These are phyloP conservation scores for Dactylis glomerata DNA, from an alignment of 176 grass and related monocot species.

Conservation along the genomic window DNA sequence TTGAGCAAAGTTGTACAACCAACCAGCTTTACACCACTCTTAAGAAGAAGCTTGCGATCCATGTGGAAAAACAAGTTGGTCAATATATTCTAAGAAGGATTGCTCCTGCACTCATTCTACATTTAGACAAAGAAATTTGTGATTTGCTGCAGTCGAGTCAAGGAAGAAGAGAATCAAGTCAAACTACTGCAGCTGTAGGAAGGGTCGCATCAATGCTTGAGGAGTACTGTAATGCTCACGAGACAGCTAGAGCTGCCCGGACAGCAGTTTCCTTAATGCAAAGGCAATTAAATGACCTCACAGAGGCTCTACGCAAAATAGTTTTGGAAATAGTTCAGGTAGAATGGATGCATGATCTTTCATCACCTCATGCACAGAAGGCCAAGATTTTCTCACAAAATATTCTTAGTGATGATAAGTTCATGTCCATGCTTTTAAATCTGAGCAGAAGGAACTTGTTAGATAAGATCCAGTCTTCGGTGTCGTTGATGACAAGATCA, in stretches of 20 bases:
- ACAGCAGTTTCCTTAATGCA: conserved; percentile 77
- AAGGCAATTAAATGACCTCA: conserved; percentile 80
- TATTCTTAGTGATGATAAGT: conserved; percentile 70
- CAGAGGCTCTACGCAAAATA: conserved; percentile 62
- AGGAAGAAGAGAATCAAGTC: conserved; percentile 56
- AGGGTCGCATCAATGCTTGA: conserved; percentile 77
- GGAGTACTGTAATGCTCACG: conserved; percentile 89
- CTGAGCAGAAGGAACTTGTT: conserved; percentile 71
- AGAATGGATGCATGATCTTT: conserved; percentile 92
- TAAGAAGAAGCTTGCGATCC: conserved; percentile 72
- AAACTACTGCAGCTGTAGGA: conserved; percentile 51
- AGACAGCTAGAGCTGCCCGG: conserved; percentile 72
- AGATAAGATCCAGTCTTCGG: conserved; percentile 84
- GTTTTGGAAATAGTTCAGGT: conserved; percentile 73
- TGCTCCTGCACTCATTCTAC: conserved; percentile 49
- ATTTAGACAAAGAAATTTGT: conserved; percentile 70
- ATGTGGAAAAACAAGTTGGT: conserved; percentile 69
- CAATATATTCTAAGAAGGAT: conserved; percentile 68
- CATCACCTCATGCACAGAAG: conserved; percentile 57
- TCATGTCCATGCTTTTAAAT: conserved; percentile 63
- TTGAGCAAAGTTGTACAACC: conserved; percentile 66
- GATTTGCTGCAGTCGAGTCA: conserved; percentile 51
- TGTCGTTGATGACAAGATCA: conserved; percentile 77
- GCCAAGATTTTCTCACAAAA: conserved; percentile 69
- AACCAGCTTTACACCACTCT: conserved; percentile 75